Conservation (phyloP, 169 alveolate genomes). For the Eimeria maxima region DNA sequence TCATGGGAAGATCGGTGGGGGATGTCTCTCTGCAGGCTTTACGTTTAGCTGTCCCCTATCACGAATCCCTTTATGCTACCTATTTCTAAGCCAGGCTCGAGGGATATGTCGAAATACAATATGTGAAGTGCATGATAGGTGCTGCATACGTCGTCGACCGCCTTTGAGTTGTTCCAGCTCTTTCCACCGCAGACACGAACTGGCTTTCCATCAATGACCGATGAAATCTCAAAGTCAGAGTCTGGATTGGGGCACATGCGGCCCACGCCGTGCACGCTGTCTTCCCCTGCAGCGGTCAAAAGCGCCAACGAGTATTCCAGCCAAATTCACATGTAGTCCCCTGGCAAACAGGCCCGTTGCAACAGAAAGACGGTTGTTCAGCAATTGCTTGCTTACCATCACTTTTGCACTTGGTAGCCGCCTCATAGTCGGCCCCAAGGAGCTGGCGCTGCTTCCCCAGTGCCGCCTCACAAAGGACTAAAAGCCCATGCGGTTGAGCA, state of each 20-base stretch:
- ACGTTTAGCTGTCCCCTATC: neutral
- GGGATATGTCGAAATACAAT: neutral
- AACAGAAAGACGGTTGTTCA: neutral
- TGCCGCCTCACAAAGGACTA: constrained; percentile 94
- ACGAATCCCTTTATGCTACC: neutral
- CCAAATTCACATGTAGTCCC: neutral
- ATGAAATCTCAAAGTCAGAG: constrained; percentile 48
- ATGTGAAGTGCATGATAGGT: neutral
- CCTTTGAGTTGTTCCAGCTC: constrained; percentile 60
- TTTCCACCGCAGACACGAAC: constrained; percentile 71
- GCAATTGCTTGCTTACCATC: constrained; percentile 59
- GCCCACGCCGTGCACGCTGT: constrained; percentile 78
- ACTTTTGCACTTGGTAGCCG: constrained; percentile 84
- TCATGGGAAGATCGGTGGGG: neutral
- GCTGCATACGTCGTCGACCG: constrained; percentile 56
- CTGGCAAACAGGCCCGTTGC: neutral
- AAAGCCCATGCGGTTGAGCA: constrained; percentile 89
- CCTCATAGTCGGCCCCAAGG: constrained; percentile 90
- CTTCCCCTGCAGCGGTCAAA: constrained; percentile 34
- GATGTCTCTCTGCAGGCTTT: neutral
- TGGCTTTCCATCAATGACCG: constrained; percentile 63
- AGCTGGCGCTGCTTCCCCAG: constrained; percentile 90
- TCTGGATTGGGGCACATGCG: constrained; percentile 69
- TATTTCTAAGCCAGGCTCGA: neutral
- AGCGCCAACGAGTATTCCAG: neutral